Evolutionary conservation across 1,284 basidiomycete genomes (phyloP), one percentile per base, ranked within the genome.

Genomic region (Albatrellus sp.): DNA sequence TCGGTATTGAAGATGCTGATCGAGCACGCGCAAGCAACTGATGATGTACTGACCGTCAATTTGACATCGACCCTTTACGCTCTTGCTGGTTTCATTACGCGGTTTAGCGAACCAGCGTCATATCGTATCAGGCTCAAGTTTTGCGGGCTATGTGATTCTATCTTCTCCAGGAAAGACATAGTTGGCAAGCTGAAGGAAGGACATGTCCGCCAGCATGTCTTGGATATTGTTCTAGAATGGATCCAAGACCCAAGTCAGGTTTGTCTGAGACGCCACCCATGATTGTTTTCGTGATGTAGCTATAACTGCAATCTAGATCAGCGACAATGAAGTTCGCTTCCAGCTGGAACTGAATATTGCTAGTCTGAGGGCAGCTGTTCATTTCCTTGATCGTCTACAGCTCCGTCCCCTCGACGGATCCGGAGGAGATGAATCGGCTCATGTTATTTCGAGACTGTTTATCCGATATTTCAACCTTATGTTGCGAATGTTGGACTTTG

Each of bases 151-250:
- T 77, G 79, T 52, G 86, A 88, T 50, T 70, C 69, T 31, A 71
- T 84, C 4, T 79, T 81, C 54, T 68, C 70, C 35, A 75, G 79
- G 20, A 67, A 69, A 0, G 80, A 83, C 45, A 67, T 72, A 9
- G 60, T 85, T 19, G 70, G 72, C 1, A 61, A 85, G 46, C 77
- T 78, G 7, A 84, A 80, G 58, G 82, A 86, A 52, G 75, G 68
- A 47, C 61, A 64, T 47, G 67, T 76, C 7, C 73, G 86, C n/a
- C 82, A 86, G 56, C 69, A 70, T 34, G 71, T 90, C 16, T 65
- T 90, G 14, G 84, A 91, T 52, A 71, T 75, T 43, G 66, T 92
- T 38, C 67, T 81, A 55, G 77, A 86, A 44, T 91, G 90, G 90
- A 76, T 84, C 45, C 68, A 72, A 50, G 69, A 72, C 31, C 63